A percentile compares a stretch with the other conserved stretches of the same genome.
Evolutionary conservation across 345 rosid species (phyloP).

Genomic region (Eucalyptus guilfoylei): DNA sequence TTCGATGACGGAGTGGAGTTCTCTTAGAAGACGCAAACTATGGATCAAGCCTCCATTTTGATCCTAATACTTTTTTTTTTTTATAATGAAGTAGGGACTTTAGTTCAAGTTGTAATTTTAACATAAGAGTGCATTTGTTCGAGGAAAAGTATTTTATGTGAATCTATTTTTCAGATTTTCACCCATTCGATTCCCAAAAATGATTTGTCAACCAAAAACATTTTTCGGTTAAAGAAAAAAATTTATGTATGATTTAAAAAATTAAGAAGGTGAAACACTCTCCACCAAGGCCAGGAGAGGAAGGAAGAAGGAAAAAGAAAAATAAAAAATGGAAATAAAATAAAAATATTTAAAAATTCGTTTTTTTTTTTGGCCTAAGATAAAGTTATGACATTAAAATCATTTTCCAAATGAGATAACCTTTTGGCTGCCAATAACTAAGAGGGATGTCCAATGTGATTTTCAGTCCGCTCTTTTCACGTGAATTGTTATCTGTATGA

Average conservation of each 20-base stretch:
- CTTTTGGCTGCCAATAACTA: background rate
- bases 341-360: too few relatives aligned
- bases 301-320: background rate
- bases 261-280: background rate
- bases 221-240: accelerated
- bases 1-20: too few relatives aligned
- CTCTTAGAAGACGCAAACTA: too few relatives aligned
- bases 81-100: too few relatives aligned
- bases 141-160: background rate
- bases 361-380: background rate
- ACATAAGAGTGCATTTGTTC: too few relatives aligned
- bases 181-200: background rate
- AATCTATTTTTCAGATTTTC: accelerated
- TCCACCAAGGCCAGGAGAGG: background rate
- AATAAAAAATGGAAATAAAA: too few relatives aligned
- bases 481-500: background rate
- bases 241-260: too few relatives aligned
- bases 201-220: too few relatives aligned
- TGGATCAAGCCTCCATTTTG: too few relatives aligned
- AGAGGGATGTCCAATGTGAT: background rate
- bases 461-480: background rate
- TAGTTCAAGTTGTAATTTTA: too few relatives aligned
- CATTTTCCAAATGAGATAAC: background rate
- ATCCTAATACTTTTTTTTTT: too few relatives aligned
- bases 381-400: too few relatives aligned